Evolutionary conservation across 768 basidiomycete genomes (phyloP), one percentile per base, ranked within the genome.

Genomic region (Leucocoprinus sp.): DNA sequence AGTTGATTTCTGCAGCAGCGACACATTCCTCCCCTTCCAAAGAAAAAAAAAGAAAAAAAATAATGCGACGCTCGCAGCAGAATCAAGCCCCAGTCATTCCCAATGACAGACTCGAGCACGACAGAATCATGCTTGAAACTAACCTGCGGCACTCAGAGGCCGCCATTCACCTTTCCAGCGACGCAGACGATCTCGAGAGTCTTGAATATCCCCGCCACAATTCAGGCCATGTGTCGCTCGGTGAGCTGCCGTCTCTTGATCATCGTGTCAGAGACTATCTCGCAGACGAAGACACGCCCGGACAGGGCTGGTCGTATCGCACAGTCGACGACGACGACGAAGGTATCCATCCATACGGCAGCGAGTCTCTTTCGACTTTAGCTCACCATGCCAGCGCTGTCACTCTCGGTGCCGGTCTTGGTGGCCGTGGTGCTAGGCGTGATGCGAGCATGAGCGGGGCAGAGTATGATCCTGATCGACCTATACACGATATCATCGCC

Each of bases 341-440:
- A 9, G 82, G 78, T 15, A 64, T 82, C 24, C 69, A 74, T 51
- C 82, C 83, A 0, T 86, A 80, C 52, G 75, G 72, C 31, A 79
- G 75, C 17, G 78, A 80, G 48, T 86, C 84, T 0, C 61, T 89
- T 48, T 92, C 88, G 0, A 93, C 92, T 0, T 80, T 78, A 7
- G 88, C 82, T 1, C 93, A 96, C 61, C 93, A 96, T 63, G 91
- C 89, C 19, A 89, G 84, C 52, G 89, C 79, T 2, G 68, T 95
- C 42, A 95, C 93, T 0, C 71, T 96, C 14, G 85, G 76, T 42
- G 88, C 90, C 3, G 92, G 93, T 0, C 72, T 95, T 8, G 81
- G 75, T 28, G 69, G 78, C 2, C 66, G 72, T 4, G 64, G 60
- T 15, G 61, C 60, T 15, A 67, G 71, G 37, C 66, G 80, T 48